These are phyloP conservation scores for Suhomyces xylopsoci DNA, from an alignment of 805 yeast species.

Conservation along the genomic window DNA sequence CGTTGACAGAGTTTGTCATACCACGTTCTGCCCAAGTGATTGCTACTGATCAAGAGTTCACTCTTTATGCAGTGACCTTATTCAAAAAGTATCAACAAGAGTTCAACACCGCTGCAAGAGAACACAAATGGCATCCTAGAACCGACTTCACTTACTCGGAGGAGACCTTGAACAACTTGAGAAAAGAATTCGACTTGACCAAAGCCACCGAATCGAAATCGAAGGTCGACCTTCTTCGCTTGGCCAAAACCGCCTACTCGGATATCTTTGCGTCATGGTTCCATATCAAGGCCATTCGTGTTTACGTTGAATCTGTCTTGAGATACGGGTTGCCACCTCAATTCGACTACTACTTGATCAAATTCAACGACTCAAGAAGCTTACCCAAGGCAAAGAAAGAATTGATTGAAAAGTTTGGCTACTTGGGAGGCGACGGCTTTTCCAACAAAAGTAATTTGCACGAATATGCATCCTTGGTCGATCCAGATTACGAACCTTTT, in stretches of 20 bases:
- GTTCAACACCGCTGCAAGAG: constrained; percentile 71
- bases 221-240: constrained; percentile 73
- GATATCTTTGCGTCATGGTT: constrained; percentile 86
- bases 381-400: constrained; percentile 62
- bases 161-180: constrained; percentile 64
- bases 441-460: constrained; percentile 65
- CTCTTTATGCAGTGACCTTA: constrained; percentile 72
- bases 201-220: constrained; percentile 69
- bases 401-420: constrained; percentile 74
- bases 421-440: constrained; percentile 89
- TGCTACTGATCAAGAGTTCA: constrained; percentile 69
- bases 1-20: constrained; percentile 74
- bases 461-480: constrained; percentile 90
- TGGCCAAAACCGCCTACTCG: constrained; percentile 84
- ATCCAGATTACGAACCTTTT: constrained; percentile 94
- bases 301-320: constrained; percentile 88
- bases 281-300: constrained; percentile 82
- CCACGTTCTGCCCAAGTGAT: constrained; percentile 82
- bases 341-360: constrained; percentile 55
- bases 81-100: constrained; percentile 78
- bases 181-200: constrained; percentile 76
- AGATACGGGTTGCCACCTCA: constrained; percentile 97
- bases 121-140: constrained; percentile 86
- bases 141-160: constrained; percentile 82
- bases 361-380: constrained; percentile 39